These are phyloP conservation scores for Pugionium dolabratum DNA, from an alignment of 345 rosid species.

Conservation along the genomic window DNA sequence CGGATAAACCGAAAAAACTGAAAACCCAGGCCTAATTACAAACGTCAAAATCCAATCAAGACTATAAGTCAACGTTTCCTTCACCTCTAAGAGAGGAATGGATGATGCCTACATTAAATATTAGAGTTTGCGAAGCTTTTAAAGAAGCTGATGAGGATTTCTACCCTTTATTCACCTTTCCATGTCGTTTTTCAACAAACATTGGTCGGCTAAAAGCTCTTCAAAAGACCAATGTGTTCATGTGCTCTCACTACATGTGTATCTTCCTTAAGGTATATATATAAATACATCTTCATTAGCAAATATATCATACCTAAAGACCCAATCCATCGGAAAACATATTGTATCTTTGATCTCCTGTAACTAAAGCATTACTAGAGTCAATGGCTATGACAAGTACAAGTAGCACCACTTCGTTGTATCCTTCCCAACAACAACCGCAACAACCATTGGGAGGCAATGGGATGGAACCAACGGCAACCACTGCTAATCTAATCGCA, in stretches of 20 bases:
- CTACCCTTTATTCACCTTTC: conserved; percentile 35
- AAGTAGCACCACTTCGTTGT: conserved; percentile 31
- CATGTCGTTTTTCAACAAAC: conserved; percentile 35
- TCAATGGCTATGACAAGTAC: conserved; percentile 28
- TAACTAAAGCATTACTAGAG: conserved; percentile 4
- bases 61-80: conserved; percentile 33
- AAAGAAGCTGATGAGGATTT: conserved; percentile 42
- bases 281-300: conserved; percentile 1
- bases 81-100: conserved; percentile 37
- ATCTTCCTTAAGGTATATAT: background rate
- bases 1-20: too few species aligned
- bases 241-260: conserved; percentile 19
- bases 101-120: background rate
- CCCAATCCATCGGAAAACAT: background rate
- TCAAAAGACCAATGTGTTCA: conserved; percentile 12
- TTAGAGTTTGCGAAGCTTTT: conserved; percentile 22
- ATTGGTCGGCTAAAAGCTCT: conserved; percentile 33
- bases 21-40: too few species aligned
- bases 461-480: conserved; percentile 27
- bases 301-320: background rate
- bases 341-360: conserved; percentile 7
- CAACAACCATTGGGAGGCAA: conserved; percentile 26
- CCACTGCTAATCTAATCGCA: conserved; percentile 26
- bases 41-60: background rate
- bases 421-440: conserved; percentile 33